These are phyloP conservation scores for Fusarium humuli DNA, from an alignment of 2,329 filamentous ascomycete species.

Conservation along the genomic window DNA sequence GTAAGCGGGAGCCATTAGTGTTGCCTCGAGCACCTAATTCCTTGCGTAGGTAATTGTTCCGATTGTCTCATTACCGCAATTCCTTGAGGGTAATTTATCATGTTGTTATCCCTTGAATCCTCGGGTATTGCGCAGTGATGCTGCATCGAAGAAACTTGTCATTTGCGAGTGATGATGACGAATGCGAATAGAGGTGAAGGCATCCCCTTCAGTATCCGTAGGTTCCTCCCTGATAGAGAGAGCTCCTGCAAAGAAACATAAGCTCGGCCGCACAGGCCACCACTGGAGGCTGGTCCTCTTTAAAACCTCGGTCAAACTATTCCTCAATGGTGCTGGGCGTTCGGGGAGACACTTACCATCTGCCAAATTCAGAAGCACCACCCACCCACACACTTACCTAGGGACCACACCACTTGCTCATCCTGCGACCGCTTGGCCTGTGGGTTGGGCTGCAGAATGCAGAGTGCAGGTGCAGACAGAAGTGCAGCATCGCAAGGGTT, in stretches of 20 bases:
- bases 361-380: conserved; percentile 23
- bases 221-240: conserved; percentile 3
- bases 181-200: background rate
- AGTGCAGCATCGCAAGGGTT: conserved; percentile 35
- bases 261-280: conserved; percentile 36
- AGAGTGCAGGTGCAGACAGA: conserved; percentile 7
- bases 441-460: conserved; percentile 39
- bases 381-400: background rate
- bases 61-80: background rate
- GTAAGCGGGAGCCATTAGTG: background rate
- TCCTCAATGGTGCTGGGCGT: conserved; percentile 30
- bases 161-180: background rate
- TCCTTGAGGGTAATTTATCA: background rate
- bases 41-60: conserved; percentile 1
- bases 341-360: conserved; percentile 36
- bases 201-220: background rate
- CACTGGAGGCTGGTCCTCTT: conserved; percentile 23
- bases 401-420: conserved; percentile 39
- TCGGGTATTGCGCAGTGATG: background rate
- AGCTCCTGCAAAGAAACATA: conserved; percentile 31
- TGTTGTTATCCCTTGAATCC: background rate
- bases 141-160: background rate
- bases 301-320: conserved; percentile 23
- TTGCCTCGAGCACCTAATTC: background rate
- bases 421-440: conserved; percentile 45